phyloP scores from a whole-genome alignment of 2,329 filamentous ascomycete genomes.

The Fusarium neocosmosporiellum region DNA sequence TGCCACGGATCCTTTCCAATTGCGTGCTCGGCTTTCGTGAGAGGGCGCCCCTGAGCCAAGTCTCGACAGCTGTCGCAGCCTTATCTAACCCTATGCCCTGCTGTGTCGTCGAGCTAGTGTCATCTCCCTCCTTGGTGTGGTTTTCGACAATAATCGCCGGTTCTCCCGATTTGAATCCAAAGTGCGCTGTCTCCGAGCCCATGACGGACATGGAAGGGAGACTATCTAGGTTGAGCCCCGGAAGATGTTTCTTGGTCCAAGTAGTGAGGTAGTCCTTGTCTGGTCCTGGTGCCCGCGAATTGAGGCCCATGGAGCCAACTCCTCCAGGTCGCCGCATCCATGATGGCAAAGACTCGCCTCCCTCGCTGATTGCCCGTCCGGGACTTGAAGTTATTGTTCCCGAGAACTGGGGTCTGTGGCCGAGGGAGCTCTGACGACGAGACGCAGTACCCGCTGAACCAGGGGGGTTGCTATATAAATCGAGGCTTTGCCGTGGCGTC shows the following conservation, averaged over 20 bases:
- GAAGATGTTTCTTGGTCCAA: conserved; percentile 85
- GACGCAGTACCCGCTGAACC: conserved; percentile 51
- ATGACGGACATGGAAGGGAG: conserved; percentile 74
- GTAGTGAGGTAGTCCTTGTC: conserved; percentile 86
- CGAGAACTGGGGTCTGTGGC: conserved; percentile 48
- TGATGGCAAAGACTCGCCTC: conserved; percentile 56
- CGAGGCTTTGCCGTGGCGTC: conserved; percentile 75
- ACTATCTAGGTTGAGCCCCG: conserved; percentile 77
- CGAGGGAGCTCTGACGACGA: conserved; percentile 57
- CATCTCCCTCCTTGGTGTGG: conserved; percentile 60
- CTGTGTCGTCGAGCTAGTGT: conserved; percentile 54
- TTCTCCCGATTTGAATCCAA: conserved; percentile 60
- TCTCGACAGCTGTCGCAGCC: conserved; percentile 87
- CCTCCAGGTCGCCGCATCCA: conserved; percentile 88
- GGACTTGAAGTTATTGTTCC: conserved; percentile 51
- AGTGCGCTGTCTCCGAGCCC: conserved; percentile 68
- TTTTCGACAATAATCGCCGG: conserved; percentile 62
- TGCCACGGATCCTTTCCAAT: conserved; percentile 54
- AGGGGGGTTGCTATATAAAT: conserved; percentile 62
- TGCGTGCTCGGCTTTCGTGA: conserved; percentile 69
- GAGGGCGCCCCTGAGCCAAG: conserved; percentile 88
- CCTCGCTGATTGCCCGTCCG: conserved; percentile 52
- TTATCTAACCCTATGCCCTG: conserved; percentile 76
- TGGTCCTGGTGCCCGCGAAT: conserved; percentile 80
- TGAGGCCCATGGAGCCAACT: conserved; percentile 82